Evolutionary conservation across 139 green algal genomes (phyloP).

Genomic region (Haematococcus lacustris): DNA sequence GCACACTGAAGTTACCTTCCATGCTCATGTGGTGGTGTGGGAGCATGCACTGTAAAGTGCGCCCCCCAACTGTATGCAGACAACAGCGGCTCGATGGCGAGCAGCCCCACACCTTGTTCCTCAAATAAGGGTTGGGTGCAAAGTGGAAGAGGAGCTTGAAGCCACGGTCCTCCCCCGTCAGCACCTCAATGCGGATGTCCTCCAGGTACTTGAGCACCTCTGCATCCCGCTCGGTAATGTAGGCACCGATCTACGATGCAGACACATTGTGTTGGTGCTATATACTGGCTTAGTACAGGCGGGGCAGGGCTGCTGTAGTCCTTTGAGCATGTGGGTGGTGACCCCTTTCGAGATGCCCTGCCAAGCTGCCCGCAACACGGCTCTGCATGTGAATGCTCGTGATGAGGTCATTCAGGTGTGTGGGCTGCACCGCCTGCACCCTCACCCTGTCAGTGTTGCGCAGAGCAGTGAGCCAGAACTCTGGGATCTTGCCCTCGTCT

Average conservation of each 20-base stretch:
- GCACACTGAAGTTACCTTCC: too few species aligned
- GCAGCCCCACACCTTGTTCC: conserved; percentile 45
- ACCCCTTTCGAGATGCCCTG: neutral
- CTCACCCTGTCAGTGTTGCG: conserved; percentile 45
- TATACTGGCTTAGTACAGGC: neutral
- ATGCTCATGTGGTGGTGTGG: too few species aligned
- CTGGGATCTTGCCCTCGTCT: conserved; percentile 35
- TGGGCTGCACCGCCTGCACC: too few species aligned
- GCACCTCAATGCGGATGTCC: conserved; percentile 9
- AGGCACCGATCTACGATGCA: conserved; percentile 12
- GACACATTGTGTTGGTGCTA: neutral
- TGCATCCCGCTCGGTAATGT: conserved; percentile 46
- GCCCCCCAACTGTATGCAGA: too few species aligned
- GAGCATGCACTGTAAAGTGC: too few species aligned
- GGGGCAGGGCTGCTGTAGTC: neutral
- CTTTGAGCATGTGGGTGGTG: neutral
- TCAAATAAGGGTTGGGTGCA: conserved; percentile 43
- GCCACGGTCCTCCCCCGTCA: conserved; percentile 43
- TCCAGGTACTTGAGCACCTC: conserved; percentile 30
- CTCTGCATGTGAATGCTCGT: too few species aligned
- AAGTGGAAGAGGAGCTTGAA: conserved; percentile 51
- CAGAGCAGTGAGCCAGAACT: conserved; percentile 54
- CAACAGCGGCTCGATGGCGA: too few species aligned
- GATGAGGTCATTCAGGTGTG: too few species aligned
- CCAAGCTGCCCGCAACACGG: too few species aligned